Evolutionary conservation across 148 eudicot species (phyloP), one percentile per base, ranked within the genome.

Genomic region (Rhododendron ovatum): DNA sequence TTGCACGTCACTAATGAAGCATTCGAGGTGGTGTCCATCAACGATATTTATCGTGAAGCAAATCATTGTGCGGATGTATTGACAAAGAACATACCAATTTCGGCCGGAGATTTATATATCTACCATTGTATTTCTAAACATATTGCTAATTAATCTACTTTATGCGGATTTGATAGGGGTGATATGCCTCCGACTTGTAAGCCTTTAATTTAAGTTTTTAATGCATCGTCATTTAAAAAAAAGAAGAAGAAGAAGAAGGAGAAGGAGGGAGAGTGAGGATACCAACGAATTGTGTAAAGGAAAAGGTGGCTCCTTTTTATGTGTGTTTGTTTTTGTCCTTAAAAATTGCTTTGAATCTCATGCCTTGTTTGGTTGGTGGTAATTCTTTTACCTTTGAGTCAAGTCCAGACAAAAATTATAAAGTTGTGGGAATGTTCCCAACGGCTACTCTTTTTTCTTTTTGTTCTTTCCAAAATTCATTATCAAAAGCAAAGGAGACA

Each of bases 381-480:
- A 39, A 17, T 28, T 26, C 81, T 41, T 57, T n/a, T 35, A 35
- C 15, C n/a, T 78, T 78, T 59, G 59, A 51, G 86, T 80, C 89
- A 48, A 84, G 59, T 81, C 87, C 45, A 30, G 90, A 88, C 90
- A 88, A 88, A 88, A 71, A 12, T 22, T 51, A 1, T 45, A 85
- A 85, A 85, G 85, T 41, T 26, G 18, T 48, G 83, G 82, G 90
- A 88, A 88, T 88, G 90, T 88, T 88, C 90, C 88, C 90, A 85
- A 85, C 78, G 89, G 78, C 85, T 85, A 59, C 39, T 57, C 17
- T 85, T 33, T 45, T 75, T 77, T 28, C 47, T n/a, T 78, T 78
- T 84, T 82, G 17, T 45, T 87, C 57, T 51, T 83, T 78, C 37
- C 77, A 55, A 74, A 82, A 71, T 30, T 81, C 30, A 71, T 53